A percentile compares a stretch with the other conserved stretches of the same genome.
phyloP scores from a whole-genome alignment of 2,329 filamentous ascomycete genomes.

The Ophiostoma himal-ulmi region DNA sequence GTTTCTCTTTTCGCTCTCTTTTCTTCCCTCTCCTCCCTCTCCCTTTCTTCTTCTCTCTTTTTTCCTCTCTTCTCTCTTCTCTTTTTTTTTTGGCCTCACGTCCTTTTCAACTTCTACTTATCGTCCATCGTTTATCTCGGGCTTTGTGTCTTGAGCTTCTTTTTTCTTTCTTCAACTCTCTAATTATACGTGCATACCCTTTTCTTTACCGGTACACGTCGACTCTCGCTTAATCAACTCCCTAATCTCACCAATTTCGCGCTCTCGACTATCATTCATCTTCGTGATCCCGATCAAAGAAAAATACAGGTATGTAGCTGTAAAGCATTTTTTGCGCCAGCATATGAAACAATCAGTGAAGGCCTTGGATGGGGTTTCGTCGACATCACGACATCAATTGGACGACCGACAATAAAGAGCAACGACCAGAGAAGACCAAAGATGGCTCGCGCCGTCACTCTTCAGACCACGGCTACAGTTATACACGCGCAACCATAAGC shows the following conservation, averaged over 20 bases:
- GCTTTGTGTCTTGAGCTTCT: constrained; percentile 19
- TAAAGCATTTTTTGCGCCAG: no score
- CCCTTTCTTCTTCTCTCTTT: constrained; percentile 11
- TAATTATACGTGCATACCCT: constrained; percentile 19
- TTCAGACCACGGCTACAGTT: background rate
- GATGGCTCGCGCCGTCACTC: background rate
- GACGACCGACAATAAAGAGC: background rate
- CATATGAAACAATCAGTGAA: background rate
- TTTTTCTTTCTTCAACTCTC: constrained; percentile 18
- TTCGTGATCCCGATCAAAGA: constrained; percentile 11
- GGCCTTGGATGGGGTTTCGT: background rate
- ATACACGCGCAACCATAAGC: background rate
- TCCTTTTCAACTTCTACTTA: constrained; percentile 20
- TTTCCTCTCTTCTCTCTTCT: constrained; percentile 16
- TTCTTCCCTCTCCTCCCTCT: background rate
- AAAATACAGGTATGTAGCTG: constrained; percentile 7
- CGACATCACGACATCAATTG: background rate
- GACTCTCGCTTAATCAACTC: constrained; percentile 22
- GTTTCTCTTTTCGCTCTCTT: constrained; percentile 13
- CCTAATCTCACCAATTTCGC: background rate
- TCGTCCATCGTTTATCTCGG: constrained; percentile 27
- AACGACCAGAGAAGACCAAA: background rate
- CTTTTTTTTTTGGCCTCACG: constrained; percentile 13
- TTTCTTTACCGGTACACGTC: constrained; percentile 22
- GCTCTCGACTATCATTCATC: background rate